phyloP scores from a whole-genome alignment of 1,284 basidiomycete species.

The Neolentinus lepideus region DNA sequence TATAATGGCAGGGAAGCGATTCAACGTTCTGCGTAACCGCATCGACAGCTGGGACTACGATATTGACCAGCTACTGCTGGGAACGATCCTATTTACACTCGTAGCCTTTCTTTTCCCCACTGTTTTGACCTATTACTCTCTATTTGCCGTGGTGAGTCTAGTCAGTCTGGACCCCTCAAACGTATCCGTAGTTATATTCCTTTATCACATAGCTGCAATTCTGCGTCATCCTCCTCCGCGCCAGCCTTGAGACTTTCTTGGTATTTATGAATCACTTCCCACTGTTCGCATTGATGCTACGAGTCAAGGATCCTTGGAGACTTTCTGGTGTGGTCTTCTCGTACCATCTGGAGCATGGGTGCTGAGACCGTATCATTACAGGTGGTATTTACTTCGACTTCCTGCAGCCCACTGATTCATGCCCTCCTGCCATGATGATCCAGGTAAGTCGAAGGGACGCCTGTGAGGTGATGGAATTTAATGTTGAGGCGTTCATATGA shows the following conservation, averaged over 20 bases:
- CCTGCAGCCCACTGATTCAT: neutral
- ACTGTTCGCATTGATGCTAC: constrained; percentile 80
- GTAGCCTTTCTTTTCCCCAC: constrained; percentile 90
- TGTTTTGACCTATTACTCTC: constrained; percentile 75
- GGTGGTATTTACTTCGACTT: constrained; percentile 25
- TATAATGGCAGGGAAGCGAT: constrained; percentile 64
- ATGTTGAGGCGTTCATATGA: neutral
- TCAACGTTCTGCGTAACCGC: constrained; percentile 76
- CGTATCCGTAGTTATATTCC: constrained; percentile 2
- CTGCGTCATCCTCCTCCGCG: constrained; percentile 50
- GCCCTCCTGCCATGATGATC: neutral
- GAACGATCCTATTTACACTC: constrained; percentile 92
- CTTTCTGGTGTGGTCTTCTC: constrained; percentile 57
- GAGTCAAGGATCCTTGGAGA: constrained; percentile 80
- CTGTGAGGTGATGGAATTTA: neutral
- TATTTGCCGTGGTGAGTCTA: constrained; percentile 68
- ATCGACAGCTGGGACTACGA: constrained; percentile 90
- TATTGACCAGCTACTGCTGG: constrained; percentile 89
- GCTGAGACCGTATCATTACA: constrained; percentile 9
- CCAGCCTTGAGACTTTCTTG: constrained; percentile 54
- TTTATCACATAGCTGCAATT: constrained; percentile 47
- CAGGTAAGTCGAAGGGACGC: neutral
- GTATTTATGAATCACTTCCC: constrained; percentile 88
- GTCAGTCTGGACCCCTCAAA: too few relatives aligned
- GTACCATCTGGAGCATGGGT: neutral